Evolutionary conservation across 768 basidiomycete species (phyloP).

Genomic region (Trametopsis cervina): DNA sequence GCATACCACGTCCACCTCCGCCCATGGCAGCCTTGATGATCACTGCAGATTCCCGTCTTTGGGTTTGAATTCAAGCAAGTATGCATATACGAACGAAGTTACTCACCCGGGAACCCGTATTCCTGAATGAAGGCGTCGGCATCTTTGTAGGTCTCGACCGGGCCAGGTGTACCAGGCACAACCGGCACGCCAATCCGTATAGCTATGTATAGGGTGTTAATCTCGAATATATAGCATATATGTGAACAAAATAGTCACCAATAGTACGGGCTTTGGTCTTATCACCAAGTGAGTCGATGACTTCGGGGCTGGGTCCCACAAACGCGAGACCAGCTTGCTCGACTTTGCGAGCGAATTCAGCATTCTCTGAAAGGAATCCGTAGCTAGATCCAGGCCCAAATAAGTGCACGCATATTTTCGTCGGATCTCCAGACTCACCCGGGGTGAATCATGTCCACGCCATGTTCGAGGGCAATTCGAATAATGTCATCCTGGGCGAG

Average conservation of each 20-base stretch:
- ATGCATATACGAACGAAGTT: neutral
- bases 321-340: slow-evolving; percentile 97
- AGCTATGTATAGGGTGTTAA: slow-evolving; percentile 50
- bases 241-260: too few species aligned
- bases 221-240: too few species aligned
- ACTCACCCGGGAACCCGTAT: slow-evolving; percentile 85
- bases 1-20: slow-evolving; percentile 98
- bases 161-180: slow-evolving; percentile 96
- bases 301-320: slow-evolving; percentile 91
- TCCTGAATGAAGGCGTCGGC: slow-evolving; percentile 90
- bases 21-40: slow-evolving; percentile 99
- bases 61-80: slow-evolving; percentile 9
- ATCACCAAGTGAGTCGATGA: slow-evolving; percentile 96
- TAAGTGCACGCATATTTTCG: slow-evolving; percentile 1
- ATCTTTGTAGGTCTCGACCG: slow-evolving; percentile 72
- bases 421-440: slow-evolving; percentile 48
- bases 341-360: slow-evolving; percentile 93
- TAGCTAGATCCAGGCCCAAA: slow-evolving; percentile 47
- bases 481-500: slow-evolving; percentile 98
- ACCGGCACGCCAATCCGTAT: slow-evolving; percentile 91
- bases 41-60: slow-evolving; percentile 36
- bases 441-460: slow-evolving; percentile 99
- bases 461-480: slow-evolving; percentile 92
- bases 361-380: slow-evolving; percentile 97
- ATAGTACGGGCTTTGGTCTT: slow-evolving; percentile 96